Base-by-base conservation (phyloP, 495 filamentous ascomycete species). In the Talaromyces stipitatus region DNA sequence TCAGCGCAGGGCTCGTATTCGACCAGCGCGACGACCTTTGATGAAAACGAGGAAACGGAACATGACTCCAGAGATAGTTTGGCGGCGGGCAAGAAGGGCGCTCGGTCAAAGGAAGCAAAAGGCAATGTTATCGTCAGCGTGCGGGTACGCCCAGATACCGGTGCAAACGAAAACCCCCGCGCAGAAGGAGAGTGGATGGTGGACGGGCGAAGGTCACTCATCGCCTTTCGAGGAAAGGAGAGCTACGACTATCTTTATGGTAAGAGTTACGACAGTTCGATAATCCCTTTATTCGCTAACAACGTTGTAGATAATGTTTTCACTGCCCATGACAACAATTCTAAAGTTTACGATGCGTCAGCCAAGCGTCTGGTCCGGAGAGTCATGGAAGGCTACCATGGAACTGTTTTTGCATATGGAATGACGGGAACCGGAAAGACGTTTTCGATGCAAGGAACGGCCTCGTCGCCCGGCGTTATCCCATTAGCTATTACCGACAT, bases 341-440 rank as follows among this genome's bases (percentile, higher is more conserved):
- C 91, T 43, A 86, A 85, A 68, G 92, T 97, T 12, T 98, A 98
- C 63, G 95, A 97, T 70, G 82, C 90, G 28, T 89, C 81, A 29
- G 94, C 95, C 22, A 97, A 97, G 72, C 88, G 94, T 29, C 77
- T 98, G 29, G 94, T 98, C 24, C 86, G 94, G 61, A 82, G 94
- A 60, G 94, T 98, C 18, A 98, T 98, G 94, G 92, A 98, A 76
- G 94, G 94, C 28, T 98, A 97, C 64, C 92, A 97, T 67, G 94
- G 92, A 55, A 98, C 94, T 1, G 94, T 98, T 14, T 98, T 98
- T 64, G 94, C 94, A 18, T 98, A 98, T 71, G 94, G 94, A 64
- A 97, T 97, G 95, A 98, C 94, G 22, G 94, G 94, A 38, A 98
- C 94, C 2, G 94, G 94, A 43, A 98, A 98, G 70, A 98, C 94